Conservation (phyloP, 306 rosid genomes). For the Quercus glauca region DNA sequence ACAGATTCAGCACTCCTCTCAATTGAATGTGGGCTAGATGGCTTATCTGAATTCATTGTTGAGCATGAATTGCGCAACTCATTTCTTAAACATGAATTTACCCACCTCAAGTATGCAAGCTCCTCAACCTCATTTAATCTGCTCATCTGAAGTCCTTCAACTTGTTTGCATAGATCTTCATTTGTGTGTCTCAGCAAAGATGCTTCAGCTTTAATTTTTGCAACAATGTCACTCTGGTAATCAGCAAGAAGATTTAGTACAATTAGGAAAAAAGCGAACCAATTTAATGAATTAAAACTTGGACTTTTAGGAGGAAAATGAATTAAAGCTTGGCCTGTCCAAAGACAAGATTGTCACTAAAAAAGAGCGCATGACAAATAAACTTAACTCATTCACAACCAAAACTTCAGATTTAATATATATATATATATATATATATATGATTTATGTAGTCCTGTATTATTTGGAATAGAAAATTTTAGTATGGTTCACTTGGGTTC, state of each 20-base stretch:
- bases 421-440: too few relatives aligned
- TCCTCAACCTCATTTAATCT: conserved; percentile 96
- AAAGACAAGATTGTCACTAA: not conserved
- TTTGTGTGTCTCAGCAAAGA: conserved; percentile 70
- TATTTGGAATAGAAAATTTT: too few relatives aligned
- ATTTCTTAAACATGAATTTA: conserved; percentile 79
- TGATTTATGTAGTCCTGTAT: too few relatives aligned
- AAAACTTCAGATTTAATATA: too few relatives aligned
- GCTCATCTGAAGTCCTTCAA: conserved; percentile 88
- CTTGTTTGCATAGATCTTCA: conserved; percentile 94
- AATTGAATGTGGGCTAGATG: conserved; percentile 49
- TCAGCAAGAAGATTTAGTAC: conserved; percentile 2
- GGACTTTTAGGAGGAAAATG: not conserved
- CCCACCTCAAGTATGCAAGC: conserved; percentile 98
- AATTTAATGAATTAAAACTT: conserved; percentile 4
- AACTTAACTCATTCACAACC: too few relatives aligned
- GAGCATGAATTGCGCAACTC: conserved; percentile 81
- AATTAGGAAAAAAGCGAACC: not conserved
- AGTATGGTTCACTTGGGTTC: too few relatives aligned
- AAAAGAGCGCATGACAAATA: not conserved
- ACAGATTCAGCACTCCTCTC: conserved; percentile 49
- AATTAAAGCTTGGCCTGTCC: not conserved
- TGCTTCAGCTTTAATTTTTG: conserved; percentile 88
- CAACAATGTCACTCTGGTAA: conserved; percentile 67
- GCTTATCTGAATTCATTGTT: conserved; percentile 44